Evolutionary conservation across 164 flowering plant species (phyloP).

Genomic region (Umbellularia californica): DNA sequence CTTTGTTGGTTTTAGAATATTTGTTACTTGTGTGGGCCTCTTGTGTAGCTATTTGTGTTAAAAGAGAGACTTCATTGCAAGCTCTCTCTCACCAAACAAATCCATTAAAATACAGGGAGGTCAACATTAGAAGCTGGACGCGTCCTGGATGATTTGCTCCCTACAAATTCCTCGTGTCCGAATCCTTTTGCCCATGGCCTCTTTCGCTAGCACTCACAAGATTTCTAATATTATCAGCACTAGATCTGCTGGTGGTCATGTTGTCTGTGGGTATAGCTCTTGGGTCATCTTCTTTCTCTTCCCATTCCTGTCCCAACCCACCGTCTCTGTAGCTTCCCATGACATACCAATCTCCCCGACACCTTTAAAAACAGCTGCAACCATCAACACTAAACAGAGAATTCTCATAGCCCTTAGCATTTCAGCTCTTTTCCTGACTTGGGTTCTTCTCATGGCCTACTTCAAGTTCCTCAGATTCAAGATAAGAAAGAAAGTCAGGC

Average conservation of each 20-base stretch:
- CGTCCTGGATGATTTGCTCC: neutral
- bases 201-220: neutral
- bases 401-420: conserved; percentile 5
- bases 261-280: conserved; percentile 13
- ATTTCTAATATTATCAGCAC: neutral
- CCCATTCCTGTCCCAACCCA: neutral
- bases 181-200: conserved; percentile 10
- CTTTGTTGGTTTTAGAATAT: no score
- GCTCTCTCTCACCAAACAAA: neutral
- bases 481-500: conserved; percentile 13
- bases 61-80: neutral
- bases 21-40: neutral
- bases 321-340: conserved; percentile 17
- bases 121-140: neutral
- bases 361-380: neutral
- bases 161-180: neutral
- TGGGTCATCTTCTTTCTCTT: conserved; percentile 1
- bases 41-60: neutral
- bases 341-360: conserved; percentile 7
- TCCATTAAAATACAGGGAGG: neutral
- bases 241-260: conserved; percentile 9
- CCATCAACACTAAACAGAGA: neutral
- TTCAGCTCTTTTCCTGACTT: neutral
- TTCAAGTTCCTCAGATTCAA: conserved; percentile 18
- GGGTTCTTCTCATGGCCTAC: conserved; percentile 14